Conservation (phyloP, 345 rosid species). For the Gossypioides kirkii region DNA sequence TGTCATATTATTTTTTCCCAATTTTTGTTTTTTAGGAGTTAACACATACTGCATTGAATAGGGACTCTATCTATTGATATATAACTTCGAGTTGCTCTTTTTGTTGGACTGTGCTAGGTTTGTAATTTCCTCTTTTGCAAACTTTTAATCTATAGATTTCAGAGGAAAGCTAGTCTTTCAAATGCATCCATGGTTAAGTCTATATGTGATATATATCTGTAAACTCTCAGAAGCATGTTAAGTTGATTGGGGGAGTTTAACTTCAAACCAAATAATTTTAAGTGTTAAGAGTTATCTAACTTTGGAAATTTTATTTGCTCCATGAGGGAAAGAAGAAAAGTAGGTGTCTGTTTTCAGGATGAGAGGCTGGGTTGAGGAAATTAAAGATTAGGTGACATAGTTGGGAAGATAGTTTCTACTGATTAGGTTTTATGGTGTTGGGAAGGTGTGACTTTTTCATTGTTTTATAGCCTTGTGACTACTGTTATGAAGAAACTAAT, state of each 20-base stretch:
- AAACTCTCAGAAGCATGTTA: background rate
- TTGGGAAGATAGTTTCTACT: background rate
- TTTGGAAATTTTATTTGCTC: background rate
- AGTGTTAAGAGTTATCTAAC: background rate
- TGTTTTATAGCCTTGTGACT: background rate
- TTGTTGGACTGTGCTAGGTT: too few species aligned
- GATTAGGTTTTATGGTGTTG: background rate
- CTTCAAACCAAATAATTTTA: background rate
- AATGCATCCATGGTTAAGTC: background rate
- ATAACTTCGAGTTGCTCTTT: background rate
- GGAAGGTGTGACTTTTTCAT: background rate
- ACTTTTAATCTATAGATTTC: background rate
- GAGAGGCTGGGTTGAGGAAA: background rate
- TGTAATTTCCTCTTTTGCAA: background rate
- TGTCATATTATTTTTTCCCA: background rate
- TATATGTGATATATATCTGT: background rate
- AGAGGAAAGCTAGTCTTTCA: background rate
- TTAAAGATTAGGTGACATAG: background rate
- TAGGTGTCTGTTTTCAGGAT: background rate
- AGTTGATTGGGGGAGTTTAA: background rate
- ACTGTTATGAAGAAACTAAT: background rate
- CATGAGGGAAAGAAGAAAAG: background rate
- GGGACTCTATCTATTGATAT: background rate
- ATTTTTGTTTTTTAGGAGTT: background rate
- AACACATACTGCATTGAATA: background rate